phyloP scores from a whole-genome alignment of 75 land plant species.

The Larix kaempferi region DNA sequence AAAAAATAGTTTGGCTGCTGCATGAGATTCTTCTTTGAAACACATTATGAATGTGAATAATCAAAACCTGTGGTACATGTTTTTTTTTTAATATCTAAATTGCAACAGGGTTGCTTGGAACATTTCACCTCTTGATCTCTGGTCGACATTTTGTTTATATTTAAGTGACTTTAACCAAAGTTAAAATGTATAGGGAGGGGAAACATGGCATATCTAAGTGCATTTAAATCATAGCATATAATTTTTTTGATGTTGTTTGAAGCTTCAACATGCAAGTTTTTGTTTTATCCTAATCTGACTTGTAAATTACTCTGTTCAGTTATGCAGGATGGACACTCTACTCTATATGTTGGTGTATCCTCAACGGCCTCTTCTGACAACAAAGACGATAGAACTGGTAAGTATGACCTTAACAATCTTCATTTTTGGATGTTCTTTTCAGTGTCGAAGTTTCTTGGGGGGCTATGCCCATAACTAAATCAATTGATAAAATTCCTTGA shows the following conservation, averaged over 20 bases:
- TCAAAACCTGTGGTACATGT: neutral
- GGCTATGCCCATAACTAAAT: too few relatives aligned
- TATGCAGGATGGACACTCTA: conserved; percentile 77
- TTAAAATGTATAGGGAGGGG: neutral
- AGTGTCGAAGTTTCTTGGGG: too few relatives aligned
- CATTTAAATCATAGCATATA: neutral
- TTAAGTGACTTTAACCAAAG: too few relatives aligned
- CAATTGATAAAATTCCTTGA: too few relatives aligned
- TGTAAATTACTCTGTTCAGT: conserved; percentile 32
- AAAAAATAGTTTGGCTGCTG: neutral
- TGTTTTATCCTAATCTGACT: neutral
- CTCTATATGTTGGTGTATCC: conserved; percentile 94
- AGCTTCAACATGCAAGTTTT: neutral
- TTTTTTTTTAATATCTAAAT: neutral
- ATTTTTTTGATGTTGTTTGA: neutral
- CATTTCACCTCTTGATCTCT: neutral
- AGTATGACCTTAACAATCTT: neutral
- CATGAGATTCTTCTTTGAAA: neutral
- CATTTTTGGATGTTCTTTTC: neutral
- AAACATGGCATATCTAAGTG: neutral
- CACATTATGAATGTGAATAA: too few relatives aligned
- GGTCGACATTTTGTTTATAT: neutral
- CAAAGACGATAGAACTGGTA: conserved; percentile 96
- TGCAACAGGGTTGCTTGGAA: neutral
- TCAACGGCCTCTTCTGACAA: conserved; percentile 88